Evolutionary conservation across 1,284 basidiomycete genomes (phyloP), one percentile per base, ranked within the genome.

Genomic region (Irpex lacteus): DNA sequence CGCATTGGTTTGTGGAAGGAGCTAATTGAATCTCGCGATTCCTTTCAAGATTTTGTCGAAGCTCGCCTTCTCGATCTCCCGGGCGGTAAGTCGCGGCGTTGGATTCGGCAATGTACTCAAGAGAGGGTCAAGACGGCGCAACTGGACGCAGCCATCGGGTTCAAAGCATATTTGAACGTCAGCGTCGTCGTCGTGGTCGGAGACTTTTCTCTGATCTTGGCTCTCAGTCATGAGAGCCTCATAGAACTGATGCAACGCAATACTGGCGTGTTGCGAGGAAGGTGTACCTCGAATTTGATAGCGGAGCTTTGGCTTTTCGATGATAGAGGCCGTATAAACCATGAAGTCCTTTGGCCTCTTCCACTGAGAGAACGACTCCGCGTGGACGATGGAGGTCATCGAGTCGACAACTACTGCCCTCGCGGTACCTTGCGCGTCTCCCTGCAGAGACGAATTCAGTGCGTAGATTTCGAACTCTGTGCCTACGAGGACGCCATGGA

Each of bases 21-120:
- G 54, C 34, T 32, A 54, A 59, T 66, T 66, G 65, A 66, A 66
- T 9, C 62, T 47, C 18, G 65, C 61, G 34, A 63, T 58, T 36
- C 49, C 61, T 18, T 32, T 55, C 34, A 66, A 58, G 18, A 66
- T 55, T n/a, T 60, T 19, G 19, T 52, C 52, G 50, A 66, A 56
- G 34, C 63, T 26, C 2, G 53, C 58, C 5, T 15, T 26, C 15
- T 38, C 40, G 9, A 63, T 44, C 5, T 66, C 65, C 26, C 37
- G 21, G 3, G 52, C 18, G 13, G 21, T 32, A 7, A 66, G 19
- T 7, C 50, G 47, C 37, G 65, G 65, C 26, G 60, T 21, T 7
- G 9, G 18, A 6, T 34, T 50, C 11, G 19, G 15, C 34, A 63
- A 55, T n/a, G 21, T 38, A 19, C 65, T 26, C 13, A 66, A 38